Evolutionary conservation across 78 protist genomes (phyloP).

Genomic region (Emiliania huxleyi): DNA sequence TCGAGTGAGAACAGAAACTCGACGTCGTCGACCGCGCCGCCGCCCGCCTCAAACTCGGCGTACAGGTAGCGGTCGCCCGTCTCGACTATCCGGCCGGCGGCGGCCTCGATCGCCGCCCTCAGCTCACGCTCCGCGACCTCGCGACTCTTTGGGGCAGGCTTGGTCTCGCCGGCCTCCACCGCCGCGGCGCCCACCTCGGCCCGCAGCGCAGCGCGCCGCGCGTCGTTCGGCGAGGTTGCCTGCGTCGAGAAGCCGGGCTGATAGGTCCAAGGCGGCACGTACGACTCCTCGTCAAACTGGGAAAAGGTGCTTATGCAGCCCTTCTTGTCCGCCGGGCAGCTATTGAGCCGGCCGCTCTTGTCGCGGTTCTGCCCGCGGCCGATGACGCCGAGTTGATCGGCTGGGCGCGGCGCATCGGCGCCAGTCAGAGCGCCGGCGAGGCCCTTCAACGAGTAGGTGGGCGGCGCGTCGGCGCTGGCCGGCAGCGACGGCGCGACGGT

Average conservation of each 20-base stretch:
- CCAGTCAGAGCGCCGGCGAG: background rate
- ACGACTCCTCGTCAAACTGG: background rate
- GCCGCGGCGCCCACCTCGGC: background rate
- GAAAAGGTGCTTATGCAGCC: background rate
- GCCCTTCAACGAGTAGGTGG: background rate
- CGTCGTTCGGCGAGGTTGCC: background rate
- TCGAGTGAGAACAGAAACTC: background rate
- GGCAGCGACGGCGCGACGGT: too few relatives aligned
- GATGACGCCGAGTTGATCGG: background rate
- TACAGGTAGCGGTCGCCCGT: background rate
- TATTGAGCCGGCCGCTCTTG: background rate
- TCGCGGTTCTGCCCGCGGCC: background rate
- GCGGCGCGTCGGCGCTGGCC: too few relatives aligned
- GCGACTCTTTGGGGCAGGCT: background rate
- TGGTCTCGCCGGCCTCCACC: background rate
- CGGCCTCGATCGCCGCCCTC: background rate
- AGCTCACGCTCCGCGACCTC: background rate
- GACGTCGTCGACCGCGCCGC: background rate
- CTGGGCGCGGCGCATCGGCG: background rate
- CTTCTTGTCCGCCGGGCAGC: background rate
- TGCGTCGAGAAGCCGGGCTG: background rate
- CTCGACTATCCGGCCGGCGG: background rate
- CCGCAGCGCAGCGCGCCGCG: background rate
- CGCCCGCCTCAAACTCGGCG: background rate
- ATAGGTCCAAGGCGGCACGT: constrained; percentile 2